Base-by-base conservation (phyloP, 2,329 filamentous ascomycete species). In the Alternaria sp. region DNA sequence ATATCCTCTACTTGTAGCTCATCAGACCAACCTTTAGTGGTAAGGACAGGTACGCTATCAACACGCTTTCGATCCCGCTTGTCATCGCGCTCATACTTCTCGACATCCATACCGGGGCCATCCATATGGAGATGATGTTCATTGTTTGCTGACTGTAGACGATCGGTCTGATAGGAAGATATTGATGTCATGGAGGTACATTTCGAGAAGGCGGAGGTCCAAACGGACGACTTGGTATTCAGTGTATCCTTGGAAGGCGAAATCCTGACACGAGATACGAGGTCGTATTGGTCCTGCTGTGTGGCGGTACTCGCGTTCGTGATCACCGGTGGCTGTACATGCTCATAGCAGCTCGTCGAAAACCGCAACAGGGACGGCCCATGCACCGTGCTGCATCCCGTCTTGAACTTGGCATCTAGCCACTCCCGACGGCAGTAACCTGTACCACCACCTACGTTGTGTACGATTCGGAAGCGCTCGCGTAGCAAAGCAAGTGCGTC, bases 111-210 rank as follows among this genome's bases (percentile, higher is more conserved):
- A 36, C 11, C 12, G 0, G 14, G 11, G 4, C 11, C 14, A 36
- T 36, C 32, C 5, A 36, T 16, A 16, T 14, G 14, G 11, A 16
- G 14, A 5, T 36, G 14, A 14, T 8, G 32, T 14, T 41, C 45
- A 12, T 9, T n/a, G 3, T 38, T 18, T 30, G 51, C 40, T n/a
- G 14, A 30, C 38, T 16, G 36, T 25, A 20, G 20, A 27, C 25
- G 12, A 5, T 46, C 14, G 25, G 48, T 63, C 36, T 53, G 53
- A 25, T 57, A 45, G 11, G 63, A 62, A 3, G 59, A 60, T 20
- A 55, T 65, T 2, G 62, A 54, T 0, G 57, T 50, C 3, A 34
- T 11, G 2, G 51, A 64, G 16, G 50, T 46, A 10, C n/a, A 14
- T 10, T 34, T 28, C 3, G 59, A 59, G 16, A 60, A 63, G 11